A percentile compares a stretch with the other conserved stretches of the same genome.
Conservation (phyloP, 345 rosid genomes). For the Syzygium oleosum region DNA sequence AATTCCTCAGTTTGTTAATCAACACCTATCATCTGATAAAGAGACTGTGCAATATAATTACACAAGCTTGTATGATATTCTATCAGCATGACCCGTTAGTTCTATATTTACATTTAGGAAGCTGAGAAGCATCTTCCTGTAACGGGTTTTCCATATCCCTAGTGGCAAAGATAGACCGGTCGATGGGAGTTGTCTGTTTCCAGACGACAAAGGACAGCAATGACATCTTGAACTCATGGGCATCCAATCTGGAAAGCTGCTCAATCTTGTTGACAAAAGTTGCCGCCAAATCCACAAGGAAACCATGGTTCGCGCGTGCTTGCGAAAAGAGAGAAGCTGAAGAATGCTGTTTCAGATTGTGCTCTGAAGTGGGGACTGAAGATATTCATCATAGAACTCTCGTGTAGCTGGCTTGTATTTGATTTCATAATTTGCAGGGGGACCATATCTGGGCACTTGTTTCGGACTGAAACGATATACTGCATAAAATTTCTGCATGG, state of each 20-base stretch:
- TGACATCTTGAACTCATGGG: conserved; percentile 88
- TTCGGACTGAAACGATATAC: too few species aligned
- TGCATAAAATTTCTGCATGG: too few species aligned
- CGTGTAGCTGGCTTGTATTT: too few species aligned
- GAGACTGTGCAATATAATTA: not conserved
- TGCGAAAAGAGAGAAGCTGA: too few species aligned
- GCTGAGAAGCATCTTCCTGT: conserved; percentile 91
- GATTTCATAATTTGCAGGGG: too few species aligned
- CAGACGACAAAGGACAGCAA: conserved; percentile 68
- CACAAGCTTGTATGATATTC: not conserved
- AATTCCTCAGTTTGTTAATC: not conserved
- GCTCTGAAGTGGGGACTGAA: too few species aligned
- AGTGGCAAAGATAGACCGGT: conserved; percentile 84
- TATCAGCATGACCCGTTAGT: not conserved
- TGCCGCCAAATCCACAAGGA: conserved; percentile 89
- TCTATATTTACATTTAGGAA: conserved; percentile 35
- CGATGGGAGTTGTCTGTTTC: conserved; percentile 58
- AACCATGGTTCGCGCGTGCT: conserved; percentile 13
- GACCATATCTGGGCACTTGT: too few species aligned
- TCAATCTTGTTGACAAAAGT: conserved; percentile 90
- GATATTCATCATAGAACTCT: too few species aligned
- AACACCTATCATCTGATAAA: not conserved
- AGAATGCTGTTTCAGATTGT: too few species aligned
- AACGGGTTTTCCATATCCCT: conserved; percentile 83
- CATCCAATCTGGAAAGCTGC: conserved; percentile 80